These are phyloP conservation scores for Ceratocystiopsis sp. DNA, from an alignment of 2,329 filamentous ascomycete genomes.

Conservation along the genomic window DNA sequence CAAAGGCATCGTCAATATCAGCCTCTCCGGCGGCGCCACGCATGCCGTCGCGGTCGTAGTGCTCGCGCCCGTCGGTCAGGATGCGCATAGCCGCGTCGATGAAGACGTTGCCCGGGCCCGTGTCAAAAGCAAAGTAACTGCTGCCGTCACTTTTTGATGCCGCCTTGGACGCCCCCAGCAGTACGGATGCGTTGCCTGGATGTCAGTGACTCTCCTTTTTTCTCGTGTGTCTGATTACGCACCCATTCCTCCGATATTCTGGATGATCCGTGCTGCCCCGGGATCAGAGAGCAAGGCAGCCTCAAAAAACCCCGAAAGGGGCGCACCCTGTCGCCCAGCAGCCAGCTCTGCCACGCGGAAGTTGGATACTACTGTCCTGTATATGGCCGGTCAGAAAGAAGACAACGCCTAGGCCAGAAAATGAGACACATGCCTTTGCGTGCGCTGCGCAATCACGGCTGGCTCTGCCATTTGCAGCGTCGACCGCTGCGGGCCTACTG, in stretches of 20 bases:
- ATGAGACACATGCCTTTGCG: conserved; percentile 13
- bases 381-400: too few relatives aligned
- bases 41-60: conserved; percentile 34
- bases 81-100: conserved; percentile 39
- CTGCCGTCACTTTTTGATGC: conserved; percentile 10
- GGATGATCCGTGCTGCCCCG: conserved; percentile 37
- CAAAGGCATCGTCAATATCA: conserved; percentile 29
- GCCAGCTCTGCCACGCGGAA: conserved; percentile 40
- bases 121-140: conserved; percentile 30
- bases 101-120: conserved; percentile 37
- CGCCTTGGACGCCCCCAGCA: conserved; percentile 11
- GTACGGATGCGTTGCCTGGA: too few relatives aligned
- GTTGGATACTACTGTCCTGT: conserved; percentile 41
- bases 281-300: conserved; percentile 37
- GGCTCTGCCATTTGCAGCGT: conserved; percentile 42
- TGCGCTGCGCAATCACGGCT: conserved; percentile 33
- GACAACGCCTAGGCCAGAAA: too few relatives aligned
- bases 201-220: too few relatives aligned
- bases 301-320: conserved; percentile 41
- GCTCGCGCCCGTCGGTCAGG: conserved; percentile 30
- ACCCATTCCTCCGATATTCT: conserved; percentile 43
- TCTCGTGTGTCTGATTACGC: too few relatives aligned
- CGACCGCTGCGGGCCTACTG: conserved; percentile 31
- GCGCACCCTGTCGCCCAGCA: conserved; percentile 35
- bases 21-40: conserved; percentile 28